A percentile compares a stretch with the other conserved stretches of the same genome.
phyloP scores from a whole-genome alignment of 371 early-diverging fungal species.

The Conidiobolus incongruus region DNA sequence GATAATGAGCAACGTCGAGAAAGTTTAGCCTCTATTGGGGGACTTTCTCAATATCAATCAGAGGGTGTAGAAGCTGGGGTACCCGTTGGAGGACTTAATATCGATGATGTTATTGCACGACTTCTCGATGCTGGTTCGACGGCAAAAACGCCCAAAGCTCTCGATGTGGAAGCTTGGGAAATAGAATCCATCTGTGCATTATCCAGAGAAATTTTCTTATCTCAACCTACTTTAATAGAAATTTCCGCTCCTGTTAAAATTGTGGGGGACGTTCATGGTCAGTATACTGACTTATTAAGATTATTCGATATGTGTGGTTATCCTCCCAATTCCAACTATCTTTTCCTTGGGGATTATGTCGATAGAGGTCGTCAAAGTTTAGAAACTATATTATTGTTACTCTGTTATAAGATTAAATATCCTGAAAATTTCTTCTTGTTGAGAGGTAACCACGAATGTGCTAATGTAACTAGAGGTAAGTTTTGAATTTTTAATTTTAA shows the following conservation, averaged over 20 bases:
- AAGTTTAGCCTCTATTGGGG: not conserved
- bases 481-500: too few species aligned
- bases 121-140: conserved; percentile 59
- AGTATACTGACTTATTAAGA: conserved; percentile 67
- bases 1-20: not conserved
- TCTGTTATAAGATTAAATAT: conserved; percentile 90
- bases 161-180: conserved; percentile 57
- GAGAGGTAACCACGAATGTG: conserved; percentile 94
- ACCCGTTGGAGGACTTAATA: conserved; percentile 20
- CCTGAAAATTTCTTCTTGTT: conserved; percentile 85
- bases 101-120: conserved; percentile 73
- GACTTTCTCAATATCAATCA: not conserved
- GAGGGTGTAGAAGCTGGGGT: not conserved
- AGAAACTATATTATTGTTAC: conserved; percentile 81
- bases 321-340: conserved; percentile 72
- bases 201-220: conserved; percentile 76
- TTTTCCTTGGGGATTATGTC: conserved; percentile 94
- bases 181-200: conserved; percentile 69
- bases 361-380: conserved; percentile 90
- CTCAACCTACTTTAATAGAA: conserved; percentile 85
- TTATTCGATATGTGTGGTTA: conserved; percentile 66
- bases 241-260: conserved; percentile 91
- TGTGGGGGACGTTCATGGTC: conserved; percentile 89
- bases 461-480: conserved; percentile 54
- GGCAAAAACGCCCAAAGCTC: conserved; percentile 22